Evolutionary conservation across 148 eudicot species (phyloP).

Genomic region (Spergularia bocconei): DNA sequence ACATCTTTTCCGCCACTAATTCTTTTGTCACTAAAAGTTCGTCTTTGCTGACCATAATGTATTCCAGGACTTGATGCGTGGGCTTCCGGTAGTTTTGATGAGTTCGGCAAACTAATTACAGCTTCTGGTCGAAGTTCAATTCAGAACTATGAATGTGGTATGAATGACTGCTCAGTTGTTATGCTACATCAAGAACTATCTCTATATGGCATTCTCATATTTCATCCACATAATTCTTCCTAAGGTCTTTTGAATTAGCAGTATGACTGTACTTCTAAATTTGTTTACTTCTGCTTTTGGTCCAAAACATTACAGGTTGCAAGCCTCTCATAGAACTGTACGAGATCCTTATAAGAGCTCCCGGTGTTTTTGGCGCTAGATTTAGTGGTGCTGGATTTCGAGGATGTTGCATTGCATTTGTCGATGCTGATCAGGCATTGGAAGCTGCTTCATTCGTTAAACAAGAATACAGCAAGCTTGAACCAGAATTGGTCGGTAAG

Average conservation of each 20-base stretch:
- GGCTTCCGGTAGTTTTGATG: conserved; percentile 76
- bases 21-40: background rate
- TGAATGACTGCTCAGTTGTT: conserved; percentile 7
- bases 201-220: background rate
- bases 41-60: background rate
- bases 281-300: background rate
- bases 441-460: conserved; percentile 65
- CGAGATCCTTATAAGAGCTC: conserved; percentile 73
- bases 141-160: conserved; percentile 92
- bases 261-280: too few species aligned
- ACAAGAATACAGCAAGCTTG: conserved; percentile 57
- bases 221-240: too few species aligned
- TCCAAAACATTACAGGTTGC: conserved; percentile 47
- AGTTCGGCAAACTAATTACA: conserved; percentile 82
- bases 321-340: conserved; percentile 83
- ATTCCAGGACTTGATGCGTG: conserved; percentile 86
- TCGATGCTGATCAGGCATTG: conserved; percentile 52
- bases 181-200: background rate
- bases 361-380: conserved; percentile 82
- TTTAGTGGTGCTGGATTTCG: conserved; percentile 99
- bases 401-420: conserved; percentile 92
- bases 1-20: conserved; percentile 1
- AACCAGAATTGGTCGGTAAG: conserved; percentile 63
- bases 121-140: conserved; percentile 94
- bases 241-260: too few species aligned